Percentiles rank a stretch among this genome's conserved stretches.
Conservation (phyloP, 2,329 filamentous ascomycete species). For the Fusarium multiceps region DNA sequence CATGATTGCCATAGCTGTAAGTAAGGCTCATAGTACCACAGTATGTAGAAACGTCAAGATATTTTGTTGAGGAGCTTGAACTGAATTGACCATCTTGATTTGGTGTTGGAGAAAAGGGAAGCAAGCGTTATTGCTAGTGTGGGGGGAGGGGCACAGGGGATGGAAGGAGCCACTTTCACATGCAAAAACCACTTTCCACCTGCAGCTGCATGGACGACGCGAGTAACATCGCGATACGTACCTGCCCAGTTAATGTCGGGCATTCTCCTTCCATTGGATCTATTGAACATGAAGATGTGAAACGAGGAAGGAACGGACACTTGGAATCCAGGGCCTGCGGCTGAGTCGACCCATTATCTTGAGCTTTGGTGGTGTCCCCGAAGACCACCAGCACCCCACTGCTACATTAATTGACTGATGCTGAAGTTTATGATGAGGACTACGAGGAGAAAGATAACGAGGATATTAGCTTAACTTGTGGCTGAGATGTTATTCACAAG, state of each 20-base stretch:
- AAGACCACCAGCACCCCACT: constrained; percentile 41
- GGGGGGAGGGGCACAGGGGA: constrained; percentile 15
- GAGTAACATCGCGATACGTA: not conserved
- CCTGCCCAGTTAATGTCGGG: not conserved
- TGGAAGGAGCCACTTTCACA: constrained; percentile 45
- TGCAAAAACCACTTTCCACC: constrained; percentile 32
- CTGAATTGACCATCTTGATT: constrained; percentile 19
- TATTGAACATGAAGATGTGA: constrained; percentile 4
- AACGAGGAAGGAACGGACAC: constrained; percentile 25
- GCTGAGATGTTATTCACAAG: not conserved
- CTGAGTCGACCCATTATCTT: constrained; percentile 41
- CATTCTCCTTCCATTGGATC: not conserved
- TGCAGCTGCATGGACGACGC: constrained; percentile 3
- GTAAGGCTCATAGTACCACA: not conserved
- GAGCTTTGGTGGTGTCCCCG: constrained; percentile 40
- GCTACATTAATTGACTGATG: not conserved
- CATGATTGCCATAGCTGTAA: constrained; percentile 12
- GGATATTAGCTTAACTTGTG: not conserved
- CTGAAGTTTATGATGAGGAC: not conserved
- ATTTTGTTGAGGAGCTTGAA: constrained; percentile 30
- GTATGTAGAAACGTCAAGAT: not conserved
- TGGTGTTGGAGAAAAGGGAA: constrained; percentile 20
- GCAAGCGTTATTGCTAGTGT: constrained; percentile 16
- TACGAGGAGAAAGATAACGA: constrained; percentile 1
- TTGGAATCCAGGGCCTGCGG: constrained; percentile 28